phyloP scores from a whole-genome alignment of 352 stramenopile genomes.

The Globisporangium nunn region DNA sequence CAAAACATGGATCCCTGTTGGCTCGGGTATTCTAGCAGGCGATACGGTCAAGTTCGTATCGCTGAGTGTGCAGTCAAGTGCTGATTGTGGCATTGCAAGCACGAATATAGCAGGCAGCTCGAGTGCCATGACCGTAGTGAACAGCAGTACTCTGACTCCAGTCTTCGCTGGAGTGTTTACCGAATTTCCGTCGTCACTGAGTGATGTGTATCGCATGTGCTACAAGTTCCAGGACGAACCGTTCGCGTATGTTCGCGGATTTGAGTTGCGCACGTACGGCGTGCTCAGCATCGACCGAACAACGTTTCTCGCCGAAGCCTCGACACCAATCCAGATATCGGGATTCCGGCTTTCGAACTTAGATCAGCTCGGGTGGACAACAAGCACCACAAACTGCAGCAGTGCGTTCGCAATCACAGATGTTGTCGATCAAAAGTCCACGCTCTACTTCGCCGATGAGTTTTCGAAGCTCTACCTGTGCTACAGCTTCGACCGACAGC shows the following conservation, averaged over 20 bases:
- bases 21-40: slow-evolving; percentile 32
- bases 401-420: slow-evolving; percentile 20
- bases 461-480: slow-evolving; percentile 40
- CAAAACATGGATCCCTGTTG: slow-evolving; percentile 41
- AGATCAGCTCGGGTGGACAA: slow-evolving; percentile 51
- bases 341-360: slow-evolving; percentile 42
- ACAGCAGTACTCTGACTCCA: slow-evolving; percentile 5
- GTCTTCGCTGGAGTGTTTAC: slow-evolving; percentile 36
- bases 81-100: slow-evolving; percentile 31
- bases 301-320: slow-evolving; percentile 33
- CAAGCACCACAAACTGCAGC: slow-evolving; percentile 27
- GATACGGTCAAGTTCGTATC: slow-evolving; percentile 54
- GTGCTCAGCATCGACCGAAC: slow-evolving; percentile 33
- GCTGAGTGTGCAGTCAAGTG: slow-evolving; percentile 31
- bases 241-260: slow-evolving; percentile 35
- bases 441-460: slow-evolving; percentile 22
- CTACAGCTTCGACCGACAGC: slow-evolving; percentile 59
- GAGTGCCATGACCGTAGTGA: slow-evolving; percentile 26
- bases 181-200: slow-evolving; percentile 23
- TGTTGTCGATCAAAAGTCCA: slow-evolving; percentile 23
- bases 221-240: slow-evolving; percentile 69
- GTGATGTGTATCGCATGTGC: slow-evolving; percentile 55
- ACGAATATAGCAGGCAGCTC: slow-evolving; percentile 34
- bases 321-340: slow-evolving; percentile 33
- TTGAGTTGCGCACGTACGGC: slow-evolving; percentile 40